These are phyloP conservation scores for Bombardia bombarda DNA, from an alignment of 495 filamentous ascomycete species.

Conservation along the genomic window DNA sequence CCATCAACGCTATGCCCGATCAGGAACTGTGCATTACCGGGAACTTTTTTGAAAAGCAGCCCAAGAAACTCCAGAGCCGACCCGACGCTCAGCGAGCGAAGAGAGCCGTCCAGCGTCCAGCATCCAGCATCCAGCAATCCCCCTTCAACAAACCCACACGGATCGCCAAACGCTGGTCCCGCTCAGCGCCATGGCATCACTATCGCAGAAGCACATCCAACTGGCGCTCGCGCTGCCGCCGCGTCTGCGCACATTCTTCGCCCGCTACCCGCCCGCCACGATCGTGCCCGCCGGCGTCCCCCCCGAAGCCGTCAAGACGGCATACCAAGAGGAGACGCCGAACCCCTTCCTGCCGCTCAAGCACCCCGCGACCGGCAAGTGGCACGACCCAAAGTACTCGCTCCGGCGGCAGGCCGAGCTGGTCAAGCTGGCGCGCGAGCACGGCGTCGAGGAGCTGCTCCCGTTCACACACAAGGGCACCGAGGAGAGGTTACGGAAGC, in stretches of 20 bases:
- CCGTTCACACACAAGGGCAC: conserved; percentile 72
- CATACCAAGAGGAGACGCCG: conserved; percentile 36
- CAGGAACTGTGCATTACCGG: too few species aligned
- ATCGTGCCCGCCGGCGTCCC: conserved; percentile 37
- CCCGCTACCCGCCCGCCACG: conserved; percentile 67
- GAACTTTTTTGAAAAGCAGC: too few species aligned
- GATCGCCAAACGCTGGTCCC: not conserved
- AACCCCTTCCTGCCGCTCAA: conserved; percentile 74
- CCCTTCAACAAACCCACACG: not conserved
- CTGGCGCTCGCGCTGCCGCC: conserved; percentile 62
- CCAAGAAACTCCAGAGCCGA: too few species aligned
- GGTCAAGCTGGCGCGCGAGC: conserved; percentile 71
- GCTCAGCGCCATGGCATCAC: conserved; percentile 15
- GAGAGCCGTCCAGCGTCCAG: too few species aligned
- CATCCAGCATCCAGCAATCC: not conserved
- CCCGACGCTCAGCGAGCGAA: too few species aligned
- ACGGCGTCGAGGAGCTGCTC: conserved; percentile 77
- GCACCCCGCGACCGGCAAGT: conserved; percentile 63
- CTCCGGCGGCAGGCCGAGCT: conserved; percentile 85
- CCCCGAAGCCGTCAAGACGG: conserved; percentile 33
- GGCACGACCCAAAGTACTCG: conserved; percentile 73
- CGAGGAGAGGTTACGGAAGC: conserved; percentile 53
- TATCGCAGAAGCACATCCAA: conserved; percentile 39
- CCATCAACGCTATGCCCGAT: too few species aligned
- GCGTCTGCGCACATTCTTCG: conserved; percentile 80